These are phyloP conservation scores for Fusarium fracticaudum DNA, from an alignment of 2,329 filamentous ascomycete genomes.

Conservation along the genomic window DNA sequence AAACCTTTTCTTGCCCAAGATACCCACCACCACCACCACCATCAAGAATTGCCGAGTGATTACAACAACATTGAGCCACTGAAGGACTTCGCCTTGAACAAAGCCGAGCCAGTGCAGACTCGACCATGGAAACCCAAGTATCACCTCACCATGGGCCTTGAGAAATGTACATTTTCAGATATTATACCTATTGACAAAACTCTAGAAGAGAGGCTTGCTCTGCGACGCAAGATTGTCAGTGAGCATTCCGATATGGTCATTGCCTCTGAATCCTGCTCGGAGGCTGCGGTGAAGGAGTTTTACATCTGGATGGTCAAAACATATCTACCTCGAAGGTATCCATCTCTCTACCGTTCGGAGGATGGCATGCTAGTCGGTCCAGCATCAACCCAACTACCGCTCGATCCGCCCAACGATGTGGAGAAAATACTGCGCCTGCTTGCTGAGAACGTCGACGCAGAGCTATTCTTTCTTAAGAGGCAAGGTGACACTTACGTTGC, in stretches of 20 bases:
- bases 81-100: not conserved
- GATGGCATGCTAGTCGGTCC: not conserved
- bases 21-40: not conserved
- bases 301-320: not conserved
- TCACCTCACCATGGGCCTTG: not conserved
- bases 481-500: not conserved
- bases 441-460: not conserved
- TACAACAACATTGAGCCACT: not conserved
- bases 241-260: not conserved
- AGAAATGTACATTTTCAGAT: not conserved
- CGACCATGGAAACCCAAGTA: not conserved
- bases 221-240: not conserved
- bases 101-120: not conserved
- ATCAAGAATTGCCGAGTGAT: not conserved
- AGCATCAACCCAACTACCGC: not conserved
- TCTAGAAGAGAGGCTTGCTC: not conserved
- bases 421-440: rapidly evolving
- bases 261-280: not conserved
- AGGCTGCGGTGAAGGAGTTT: not conserved
- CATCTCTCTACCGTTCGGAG: not conserved
- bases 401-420: not conserved
- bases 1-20: not conserved
- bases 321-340: not conserved
- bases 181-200: not conserved
- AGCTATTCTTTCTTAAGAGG: not conserved